phyloP scores from a whole-genome alignment of 1,284 basidiomycete genomes.

The Anthracocystis setariae region DNA sequence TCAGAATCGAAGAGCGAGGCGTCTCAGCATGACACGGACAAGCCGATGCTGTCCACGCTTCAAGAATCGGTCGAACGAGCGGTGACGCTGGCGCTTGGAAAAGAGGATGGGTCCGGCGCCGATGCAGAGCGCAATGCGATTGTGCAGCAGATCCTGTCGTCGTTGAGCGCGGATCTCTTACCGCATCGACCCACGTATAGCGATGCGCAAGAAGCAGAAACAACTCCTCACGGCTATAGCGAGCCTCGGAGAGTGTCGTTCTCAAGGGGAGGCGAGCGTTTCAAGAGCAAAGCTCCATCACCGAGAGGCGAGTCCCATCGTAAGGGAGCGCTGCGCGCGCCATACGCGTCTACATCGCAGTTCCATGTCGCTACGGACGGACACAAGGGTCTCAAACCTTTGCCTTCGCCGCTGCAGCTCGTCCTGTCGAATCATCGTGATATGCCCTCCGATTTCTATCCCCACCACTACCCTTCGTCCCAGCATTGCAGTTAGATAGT shows the following conservation, averaged over 20 bases:
- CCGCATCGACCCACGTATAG: neutral
- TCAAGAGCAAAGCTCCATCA: slow-evolving; percentile 1
- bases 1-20: neutral
- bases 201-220: neutral
- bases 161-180: slow-evolving; percentile 21
- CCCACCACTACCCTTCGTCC: slow-evolving; percentile 10
- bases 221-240: neutral
- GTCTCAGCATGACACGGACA: neutral
- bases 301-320: neutral
- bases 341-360: neutral
- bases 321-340: slow-evolving; percentile 3
- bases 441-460: slow-evolving; percentile 1
- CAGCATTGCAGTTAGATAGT: slow-evolving; percentile 19
- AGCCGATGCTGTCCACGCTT: slow-evolving; percentile 2
- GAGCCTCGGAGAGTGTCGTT: neutral
- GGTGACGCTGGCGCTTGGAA: slow-evolving; percentile 28
- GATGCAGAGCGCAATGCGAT: slow-evolving; percentile 27
- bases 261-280: neutral
- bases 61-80: slow-evolving; percentile 39
- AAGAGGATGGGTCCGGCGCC: slow-evolving; percentile 5
- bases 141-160: slow-evolving; percentile 30
- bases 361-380: slow-evolving; percentile 1
- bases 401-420: slow-evolving; percentile 26
- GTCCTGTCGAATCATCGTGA: slow-evolving; percentile 20
- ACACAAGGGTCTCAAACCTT: slow-evolving; percentile 9